A percentile compares a stretch with the other conserved stretches of the same genome.
These are phyloP conservation scores for Colletotrichum tropicale DNA, from an alignment of 2,329 filamentous ascomycete species.

Conservation along the genomic window DNA sequence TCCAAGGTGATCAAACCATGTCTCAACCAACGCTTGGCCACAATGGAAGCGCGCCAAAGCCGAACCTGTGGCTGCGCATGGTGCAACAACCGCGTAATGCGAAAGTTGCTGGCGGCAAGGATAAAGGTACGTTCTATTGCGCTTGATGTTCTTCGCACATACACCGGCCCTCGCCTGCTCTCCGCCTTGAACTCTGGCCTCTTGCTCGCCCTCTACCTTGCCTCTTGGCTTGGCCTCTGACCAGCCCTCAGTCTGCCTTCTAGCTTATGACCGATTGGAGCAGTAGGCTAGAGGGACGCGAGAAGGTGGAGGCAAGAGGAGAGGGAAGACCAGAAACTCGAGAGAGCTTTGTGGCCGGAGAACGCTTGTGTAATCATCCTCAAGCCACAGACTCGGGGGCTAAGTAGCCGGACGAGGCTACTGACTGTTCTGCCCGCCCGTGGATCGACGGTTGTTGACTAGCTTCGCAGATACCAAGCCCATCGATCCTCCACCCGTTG, in stretches of 20 bases:
- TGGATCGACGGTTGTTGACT: background rate
- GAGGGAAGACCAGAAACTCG: background rate
- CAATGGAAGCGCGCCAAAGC: background rate
- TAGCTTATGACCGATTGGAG: background rate
- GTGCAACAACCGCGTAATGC: background rate
- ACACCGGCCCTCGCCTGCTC: background rate
- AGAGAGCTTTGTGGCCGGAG: background rate
- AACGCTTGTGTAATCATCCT: background rate
- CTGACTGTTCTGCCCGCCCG: background rate
- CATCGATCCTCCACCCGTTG: slow-evolving; percentile 84
- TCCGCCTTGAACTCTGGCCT: background rate
- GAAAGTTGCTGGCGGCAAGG: slow-evolving; percentile 61
- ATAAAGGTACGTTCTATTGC: slow-evolving; percentile 64
- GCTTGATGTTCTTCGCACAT: background rate
- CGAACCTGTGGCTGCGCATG: slow-evolving; percentile 35
- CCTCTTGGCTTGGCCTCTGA: background rate
- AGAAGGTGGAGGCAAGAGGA: background rate
- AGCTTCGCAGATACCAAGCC: slow-evolving; percentile 73
- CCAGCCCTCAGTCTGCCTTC: background rate
- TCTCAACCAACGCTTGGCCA: background rate
- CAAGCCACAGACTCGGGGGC: background rate
- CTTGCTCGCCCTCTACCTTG: background rate
- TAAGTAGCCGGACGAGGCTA: background rate
- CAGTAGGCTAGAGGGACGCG: background rate
- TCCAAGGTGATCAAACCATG: background rate